phyloP scores from a whole-genome alignment of 2,329 filamentous ascomycete species.

The Colletotrichum sublineola region DNA sequence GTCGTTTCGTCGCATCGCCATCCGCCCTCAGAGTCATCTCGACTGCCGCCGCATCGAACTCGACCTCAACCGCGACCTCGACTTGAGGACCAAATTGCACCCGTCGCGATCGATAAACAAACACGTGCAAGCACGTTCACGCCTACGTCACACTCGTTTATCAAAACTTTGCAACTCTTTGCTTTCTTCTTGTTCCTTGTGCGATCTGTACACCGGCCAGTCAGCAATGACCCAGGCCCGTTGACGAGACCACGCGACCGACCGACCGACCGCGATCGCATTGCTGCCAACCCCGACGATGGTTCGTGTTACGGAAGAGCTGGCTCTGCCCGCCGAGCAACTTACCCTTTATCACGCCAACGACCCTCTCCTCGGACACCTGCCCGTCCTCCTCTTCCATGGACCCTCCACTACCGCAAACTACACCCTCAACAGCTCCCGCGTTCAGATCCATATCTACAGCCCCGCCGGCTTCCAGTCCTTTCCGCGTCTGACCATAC shows the following conservation, averaged over 20 bases:
- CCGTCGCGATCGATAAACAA: constrained; percentile 21
- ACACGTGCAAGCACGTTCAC: neutral
- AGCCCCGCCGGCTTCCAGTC: constrained; percentile 89
- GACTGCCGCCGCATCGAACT: constrained; percentile 28
- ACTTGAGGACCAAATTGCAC: constrained; percentile 16
- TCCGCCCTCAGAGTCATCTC: constrained; percentile 13
- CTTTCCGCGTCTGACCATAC: constrained; percentile 91
- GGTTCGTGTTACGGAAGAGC: constrained; percentile 85
- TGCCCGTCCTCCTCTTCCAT: constrained; percentile 91
- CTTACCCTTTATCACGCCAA: constrained; percentile 90
- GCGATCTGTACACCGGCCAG: constrained; percentile 27
- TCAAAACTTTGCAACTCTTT: constrained; percentile 1
- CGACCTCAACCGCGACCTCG: neutral
- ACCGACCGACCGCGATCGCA: constrained; percentile 25
- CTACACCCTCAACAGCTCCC: constrained; percentile 87
- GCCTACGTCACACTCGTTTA: constrained; percentile 31
- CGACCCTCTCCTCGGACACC: constrained; percentile 84
- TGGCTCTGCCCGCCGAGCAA: constrained; percentile 83
- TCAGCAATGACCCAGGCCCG: constrained; percentile 47
- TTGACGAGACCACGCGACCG: constrained; percentile 44
- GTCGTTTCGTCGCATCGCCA: constrained; percentile 25
- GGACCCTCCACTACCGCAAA: constrained; percentile 91
- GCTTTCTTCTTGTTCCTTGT: constrained; percentile 24
- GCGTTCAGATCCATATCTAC: constrained; percentile 94
- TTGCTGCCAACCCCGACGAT: constrained; percentile 66